Percentiles rank a stretch among this genome's conserved stretches.
Conservation (phyloP, 345 rosid species). For the Euphorbia lathyris region DNA sequence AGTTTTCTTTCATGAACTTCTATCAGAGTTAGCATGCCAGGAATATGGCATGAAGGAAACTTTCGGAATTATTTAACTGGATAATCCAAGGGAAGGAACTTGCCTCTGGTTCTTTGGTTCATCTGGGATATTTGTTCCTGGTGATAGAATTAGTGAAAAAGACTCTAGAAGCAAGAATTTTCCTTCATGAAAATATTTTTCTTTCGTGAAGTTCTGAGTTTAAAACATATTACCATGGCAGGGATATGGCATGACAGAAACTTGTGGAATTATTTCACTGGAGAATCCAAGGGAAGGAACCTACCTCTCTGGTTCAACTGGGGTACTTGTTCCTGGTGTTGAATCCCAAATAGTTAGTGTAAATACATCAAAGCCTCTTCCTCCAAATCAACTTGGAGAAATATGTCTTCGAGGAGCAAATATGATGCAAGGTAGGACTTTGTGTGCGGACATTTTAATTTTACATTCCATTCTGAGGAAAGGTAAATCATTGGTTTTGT, state of each 20-base stretch:
- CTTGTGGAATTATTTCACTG: conserved; percentile 59
- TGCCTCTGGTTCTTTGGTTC: no score
- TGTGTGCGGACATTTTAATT: not conserved
- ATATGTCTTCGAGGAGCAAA: conserved; percentile 80
- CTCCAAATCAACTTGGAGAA: conserved; percentile 75
- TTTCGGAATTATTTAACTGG: no score
- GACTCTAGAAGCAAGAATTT: not conserved
- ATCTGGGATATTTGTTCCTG: no score
- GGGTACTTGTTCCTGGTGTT: conserved; percentile 59
- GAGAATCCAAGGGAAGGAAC: conserved; percentile 45
- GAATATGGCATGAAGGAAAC: no score
- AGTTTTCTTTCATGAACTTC: no score
- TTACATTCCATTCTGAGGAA: not conserved
- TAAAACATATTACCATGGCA: conserved; percentile 19
- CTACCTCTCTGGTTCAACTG: conserved; percentile 63
- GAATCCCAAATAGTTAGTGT: conserved; percentile 67
- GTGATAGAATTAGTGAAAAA: not conserved
- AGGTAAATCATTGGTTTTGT: not conserved
- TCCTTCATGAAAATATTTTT: not conserved
- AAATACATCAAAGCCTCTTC: conserved; percentile 59
- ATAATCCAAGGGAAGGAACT: no score
- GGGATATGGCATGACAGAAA: conserved; percentile 97
- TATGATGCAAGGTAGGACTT: conserved; percentile 69
- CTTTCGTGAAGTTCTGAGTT: conserved; percentile 2
- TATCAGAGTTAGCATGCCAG: no score